Evolutionary conservation across 2,329 filamentous ascomycete species (phyloP).

Genomic region (Clonostachys solani): DNA sequence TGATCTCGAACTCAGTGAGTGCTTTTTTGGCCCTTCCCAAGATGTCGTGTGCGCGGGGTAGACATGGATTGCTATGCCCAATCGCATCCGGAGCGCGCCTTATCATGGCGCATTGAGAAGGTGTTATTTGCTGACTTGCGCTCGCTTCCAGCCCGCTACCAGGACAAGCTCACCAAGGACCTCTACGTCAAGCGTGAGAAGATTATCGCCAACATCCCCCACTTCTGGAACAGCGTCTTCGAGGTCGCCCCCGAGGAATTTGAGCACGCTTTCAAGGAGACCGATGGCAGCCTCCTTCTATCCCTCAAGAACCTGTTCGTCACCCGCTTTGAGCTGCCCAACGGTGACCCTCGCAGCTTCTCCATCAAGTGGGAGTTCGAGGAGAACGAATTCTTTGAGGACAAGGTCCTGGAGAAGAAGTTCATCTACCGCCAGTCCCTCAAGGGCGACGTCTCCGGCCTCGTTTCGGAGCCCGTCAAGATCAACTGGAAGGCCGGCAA

Average conservation of each 20-base stretch:
- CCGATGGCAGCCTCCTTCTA: constrained; percentile 69
- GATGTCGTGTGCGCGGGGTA: neutral
- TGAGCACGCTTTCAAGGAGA: constrained; percentile 81
- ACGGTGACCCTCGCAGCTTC: constrained; percentile 77
- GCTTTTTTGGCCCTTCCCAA: neutral
- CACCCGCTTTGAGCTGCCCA: constrained; percentile 73
- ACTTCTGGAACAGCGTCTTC: constrained; percentile 95
- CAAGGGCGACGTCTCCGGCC: constrained; percentile 64
- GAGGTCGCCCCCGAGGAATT: constrained; percentile 83
- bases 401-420: constrained; percentile 80
- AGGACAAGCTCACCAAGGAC: constrained; percentile 61
- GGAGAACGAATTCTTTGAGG: constrained; percentile 77
- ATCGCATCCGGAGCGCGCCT: neutral
- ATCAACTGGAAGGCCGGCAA: constrained; percentile 80
- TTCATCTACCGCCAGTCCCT: constrained; percentile 74
- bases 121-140: constrained; percentile 6
- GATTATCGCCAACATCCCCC: constrained; percentile 67
- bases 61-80: neutral
- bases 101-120: neutral
- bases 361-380: constrained; percentile 73
- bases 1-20: constrained; percentile 78
- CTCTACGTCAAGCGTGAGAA: constrained; percentile 75
- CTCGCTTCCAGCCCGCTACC: constrained; percentile 59
- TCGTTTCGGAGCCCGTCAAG: constrained; percentile 84
- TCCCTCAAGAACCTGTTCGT: constrained; percentile 67